phyloP scores from a whole-genome alignment of 768 basidiomycete species.

The Pilatotrama ljubarskyi region DNA sequence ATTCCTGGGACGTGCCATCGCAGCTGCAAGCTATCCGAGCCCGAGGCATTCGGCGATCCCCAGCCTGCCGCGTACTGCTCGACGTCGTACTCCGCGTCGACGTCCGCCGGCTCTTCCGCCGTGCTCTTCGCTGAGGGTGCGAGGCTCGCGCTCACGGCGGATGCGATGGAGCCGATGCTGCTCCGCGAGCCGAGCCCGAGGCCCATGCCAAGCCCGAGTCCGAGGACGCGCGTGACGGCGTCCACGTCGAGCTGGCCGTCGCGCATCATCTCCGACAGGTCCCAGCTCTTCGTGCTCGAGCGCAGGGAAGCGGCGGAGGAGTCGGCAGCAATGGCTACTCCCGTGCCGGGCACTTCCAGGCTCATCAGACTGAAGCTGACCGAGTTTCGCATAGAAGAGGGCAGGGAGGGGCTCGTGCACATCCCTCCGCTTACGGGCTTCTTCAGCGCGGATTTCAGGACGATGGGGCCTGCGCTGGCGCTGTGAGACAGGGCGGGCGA shows the following conservation, averaged over 20 bases:
- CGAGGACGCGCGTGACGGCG: slow-evolving; percentile 28
- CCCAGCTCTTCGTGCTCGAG: slow-evolving; percentile 17
- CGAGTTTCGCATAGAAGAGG: slow-evolving; percentile 19
- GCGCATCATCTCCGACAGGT: slow-evolving; percentile 24
- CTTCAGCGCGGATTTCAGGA: slow-evolving; percentile 4
- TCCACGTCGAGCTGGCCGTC: slow-evolving; percentile 31
- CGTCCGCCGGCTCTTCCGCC: neutral
- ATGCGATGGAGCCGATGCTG: neutral
- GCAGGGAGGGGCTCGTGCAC: slow-evolving; percentile 10
- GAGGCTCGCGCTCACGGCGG: neutral
- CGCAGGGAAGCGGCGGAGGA: neutral
- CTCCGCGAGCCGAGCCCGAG: slow-evolving; percentile 3
- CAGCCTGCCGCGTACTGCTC: slow-evolving; percentile 9
- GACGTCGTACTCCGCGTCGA: slow-evolving; percentile 4
- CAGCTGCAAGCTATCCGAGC: neutral
- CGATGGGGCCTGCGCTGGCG: neutral
- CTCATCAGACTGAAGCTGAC: slow-evolving; percentile 12
- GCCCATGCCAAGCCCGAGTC: slow-evolving; percentile 20
- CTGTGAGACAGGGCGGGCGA: neutral
- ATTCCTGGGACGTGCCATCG: slow-evolving; percentile 17
- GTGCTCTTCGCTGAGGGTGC: neutral
- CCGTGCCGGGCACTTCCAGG: neutral
- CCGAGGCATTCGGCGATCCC: slow-evolving; percentile 1
- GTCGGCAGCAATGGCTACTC: neutral
- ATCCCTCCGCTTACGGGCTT: neutral